These are phyloP conservation scores for Daldinia vernicosa DNA, from an alignment of 495 filamentous ascomycete genomes.

Conservation along the genomic window DNA sequence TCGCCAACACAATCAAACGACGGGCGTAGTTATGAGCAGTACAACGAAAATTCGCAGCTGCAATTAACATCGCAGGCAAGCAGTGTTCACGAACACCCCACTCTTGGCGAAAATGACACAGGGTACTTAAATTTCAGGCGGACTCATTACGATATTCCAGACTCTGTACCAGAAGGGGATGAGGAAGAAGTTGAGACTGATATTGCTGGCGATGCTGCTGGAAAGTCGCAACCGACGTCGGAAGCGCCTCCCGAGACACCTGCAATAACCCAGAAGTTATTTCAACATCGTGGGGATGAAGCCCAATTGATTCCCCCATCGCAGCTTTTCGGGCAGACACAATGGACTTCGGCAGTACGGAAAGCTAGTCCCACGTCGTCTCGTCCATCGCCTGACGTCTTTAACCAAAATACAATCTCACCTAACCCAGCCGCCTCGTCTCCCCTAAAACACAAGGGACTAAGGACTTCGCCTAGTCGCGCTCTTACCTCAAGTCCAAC, in stretches of 20 bases:
- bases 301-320: conserved; percentile 52
- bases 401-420: conserved; percentile 49
- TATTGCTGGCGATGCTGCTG: not conserved
- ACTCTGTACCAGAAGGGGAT: conserved; percentile 26
- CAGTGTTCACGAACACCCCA: conserved; percentile 35
- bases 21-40: conserved; percentile 56
- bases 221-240: conserved; percentile 24
- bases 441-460: conserved; percentile 53
- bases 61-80: conserved; percentile 34
- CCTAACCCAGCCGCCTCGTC: conserved; percentile 53
- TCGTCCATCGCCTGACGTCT: conserved; percentile 56
- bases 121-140: conserved; percentile 49
- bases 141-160: conserved; percentile 35
- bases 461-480: conserved; percentile 49
- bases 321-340: conserved; percentile 57
- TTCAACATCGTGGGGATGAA: conserved; percentile 45
- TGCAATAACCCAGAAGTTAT: conserved; percentile 51
- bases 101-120: conserved; percentile 49
- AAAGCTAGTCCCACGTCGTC: conserved; percentile 59
- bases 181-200: conserved; percentile 7
- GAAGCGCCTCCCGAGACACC: conserved; percentile 55
- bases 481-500: conserved; percentile 49
- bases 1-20: conserved; percentile 57
- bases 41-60: conserved; percentile 32
- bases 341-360: conserved; percentile 54